These are phyloP conservation scores for Dendrobium huoshanense DNA, from an alignment of 106 monocot species.

Conservation along the genomic window DNA sequence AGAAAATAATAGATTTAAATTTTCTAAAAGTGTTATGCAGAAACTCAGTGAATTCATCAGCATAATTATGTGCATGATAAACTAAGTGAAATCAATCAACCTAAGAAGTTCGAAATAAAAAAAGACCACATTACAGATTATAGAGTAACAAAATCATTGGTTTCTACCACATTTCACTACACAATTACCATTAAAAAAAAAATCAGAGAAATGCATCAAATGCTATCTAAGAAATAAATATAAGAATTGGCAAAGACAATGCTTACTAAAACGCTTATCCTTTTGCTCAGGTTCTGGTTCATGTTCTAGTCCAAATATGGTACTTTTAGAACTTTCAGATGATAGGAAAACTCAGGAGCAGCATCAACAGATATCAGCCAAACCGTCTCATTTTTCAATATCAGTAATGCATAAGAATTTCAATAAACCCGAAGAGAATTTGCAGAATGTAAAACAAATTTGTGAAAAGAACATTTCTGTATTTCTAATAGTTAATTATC, in stretches of 20 bases:
- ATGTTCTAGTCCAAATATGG: neutral
- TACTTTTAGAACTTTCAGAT: neutral
- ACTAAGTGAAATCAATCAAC: neutral
- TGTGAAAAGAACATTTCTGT: neutral
- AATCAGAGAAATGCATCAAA: neutral
- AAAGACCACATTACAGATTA: neutral
- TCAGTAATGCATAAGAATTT: neutral
- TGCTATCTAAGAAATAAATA: neutral
- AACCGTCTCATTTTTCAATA: neutral
- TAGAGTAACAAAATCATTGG: neutral
- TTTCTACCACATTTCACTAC: neutral
- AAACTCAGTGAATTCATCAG: slow-evolving; percentile 1
- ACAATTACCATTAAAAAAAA: neutral
- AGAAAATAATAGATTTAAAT: slow-evolving; percentile 20
- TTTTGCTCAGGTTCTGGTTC: neutral
- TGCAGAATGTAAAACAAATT: neutral
- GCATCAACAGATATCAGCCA: neutral
- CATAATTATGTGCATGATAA: neutral
- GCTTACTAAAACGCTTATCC: slow-evolving; percentile 1
- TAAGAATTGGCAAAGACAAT: neutral
- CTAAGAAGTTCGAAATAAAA: neutral
- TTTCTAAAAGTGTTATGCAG: neutral
- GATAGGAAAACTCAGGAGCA: slow-evolving; percentile 2
- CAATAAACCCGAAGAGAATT: neutral
- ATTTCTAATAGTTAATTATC: neutral